Evolutionary conservation across 2,329 filamentous ascomycete species (phyloP), one percentile per base, ranked within the genome.

Genomic region (Trichoderma guizhouense): DNA sequence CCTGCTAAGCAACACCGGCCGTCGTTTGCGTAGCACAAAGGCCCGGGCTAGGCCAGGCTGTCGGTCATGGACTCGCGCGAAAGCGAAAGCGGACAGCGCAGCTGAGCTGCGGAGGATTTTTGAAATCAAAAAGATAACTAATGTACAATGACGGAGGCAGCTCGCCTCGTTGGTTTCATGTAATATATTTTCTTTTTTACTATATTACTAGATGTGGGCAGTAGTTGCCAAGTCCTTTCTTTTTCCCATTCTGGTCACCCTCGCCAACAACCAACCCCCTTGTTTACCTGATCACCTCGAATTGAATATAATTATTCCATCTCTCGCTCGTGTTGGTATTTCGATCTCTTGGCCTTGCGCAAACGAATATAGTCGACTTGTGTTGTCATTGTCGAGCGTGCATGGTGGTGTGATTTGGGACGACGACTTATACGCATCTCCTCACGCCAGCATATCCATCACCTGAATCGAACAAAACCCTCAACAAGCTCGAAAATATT

Each of bases 111-210:
- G 64, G 64, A 21, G 47, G 34, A 53, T 30, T 18, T 39, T 39
- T 39, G 36, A 39, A 39, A 51, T 32, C 14, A 55, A 15, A 30
- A 53, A 14, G 39, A 65, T 21, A 34, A 24, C 62, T 65, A 32
- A 67, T 57, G 51, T 67, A 55, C 64, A 36, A 67, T 67, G 64
- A 67, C 64, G 64, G n/a, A n/a, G n/a, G n/a, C n/a, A n/a, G n/a
- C n/a, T n/a, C n/a, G n/a, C n/a, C 36, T 39, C 21, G 30, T 55
- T 11, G n/a, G 12, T 66, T 57, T 11, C 21, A 8, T 26, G 12
- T 66, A 15, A 5, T 32, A 53, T 55, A 11, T 55, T 26, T 66
- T 58, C 18, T 12, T 1, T 28, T 58, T 36, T 36, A n/a, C 15
- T 58, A 32, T 58, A 58, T n/a, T 58, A 58, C 55, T 30, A n/a